Conservation (phyloP, 2,329 filamentous ascomycete species). For the Teratosphaeria epicoccoides region DNA sequence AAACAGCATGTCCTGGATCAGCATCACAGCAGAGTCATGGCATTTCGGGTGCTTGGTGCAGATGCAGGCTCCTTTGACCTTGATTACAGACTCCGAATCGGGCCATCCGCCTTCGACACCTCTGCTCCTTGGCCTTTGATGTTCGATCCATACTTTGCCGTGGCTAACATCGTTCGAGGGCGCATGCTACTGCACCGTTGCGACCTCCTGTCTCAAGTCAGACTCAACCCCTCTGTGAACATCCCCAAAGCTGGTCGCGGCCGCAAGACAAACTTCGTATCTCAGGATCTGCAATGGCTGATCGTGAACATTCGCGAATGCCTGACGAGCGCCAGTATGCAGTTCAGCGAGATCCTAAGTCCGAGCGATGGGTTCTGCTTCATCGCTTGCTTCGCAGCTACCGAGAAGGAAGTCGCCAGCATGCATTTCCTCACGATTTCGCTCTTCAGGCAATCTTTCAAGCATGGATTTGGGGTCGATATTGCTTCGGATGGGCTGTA, state of each 20-base stretch:
- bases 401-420: conserved; percentile 10
- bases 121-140: conserved; percentile 12
- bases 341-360: conserved; percentile 10
- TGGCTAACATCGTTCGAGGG: conserved; percentile 12
- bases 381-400: conserved; percentile 6
- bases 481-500: not conserved
- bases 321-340: conserved; percentile 8
- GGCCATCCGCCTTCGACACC: conserved; percentile 4
- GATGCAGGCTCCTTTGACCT: not conserved
- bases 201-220: conserved; percentile 9
- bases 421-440: conserved; percentile 15
- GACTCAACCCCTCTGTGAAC: conserved; percentile 1
- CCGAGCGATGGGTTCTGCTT: conserved; percentile 7
- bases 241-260: conserved; percentile 3
- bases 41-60: not conserved
- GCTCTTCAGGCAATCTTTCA: not conserved
- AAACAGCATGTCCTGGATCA: not conserved
- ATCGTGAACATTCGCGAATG: conserved; percentile 12
- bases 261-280: not conserved
- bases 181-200: conserved; percentile 7
- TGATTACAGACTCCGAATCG: conserved; percentile 1
- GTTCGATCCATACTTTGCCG: conserved; percentile 15
- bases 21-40: conserved; percentile 3
- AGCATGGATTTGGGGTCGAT: not conserved
- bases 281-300: conserved; percentile 5